Conservation (phyloP, 2,329 filamentous ascomycete genomes). For the Monosporascus sp. region DNA sequence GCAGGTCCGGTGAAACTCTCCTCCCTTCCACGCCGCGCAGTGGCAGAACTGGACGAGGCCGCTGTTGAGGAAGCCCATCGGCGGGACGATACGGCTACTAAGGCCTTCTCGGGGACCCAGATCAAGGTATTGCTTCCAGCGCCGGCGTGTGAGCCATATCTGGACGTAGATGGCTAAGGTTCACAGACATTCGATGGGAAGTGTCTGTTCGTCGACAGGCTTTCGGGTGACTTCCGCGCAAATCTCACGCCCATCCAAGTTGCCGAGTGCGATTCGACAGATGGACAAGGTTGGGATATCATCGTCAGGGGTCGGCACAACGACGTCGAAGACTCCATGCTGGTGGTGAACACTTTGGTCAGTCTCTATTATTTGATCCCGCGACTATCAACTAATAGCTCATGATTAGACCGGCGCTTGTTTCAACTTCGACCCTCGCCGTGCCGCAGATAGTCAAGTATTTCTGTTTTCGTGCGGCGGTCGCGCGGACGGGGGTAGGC, state of each 20-base stretch:
- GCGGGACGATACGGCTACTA: constrained; percentile 35
- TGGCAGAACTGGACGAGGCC: constrained; percentile 30
- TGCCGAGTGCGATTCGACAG: constrained; percentile 33
- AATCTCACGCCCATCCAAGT: constrained; percentile 39
- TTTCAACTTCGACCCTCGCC: constrained; percentile 51
- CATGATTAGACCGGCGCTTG: constrained; percentile 45
- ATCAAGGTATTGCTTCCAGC: constrained; percentile 27
- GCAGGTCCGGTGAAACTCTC: constrained; percentile 16
- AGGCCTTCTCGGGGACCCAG: constrained; percentile 31
- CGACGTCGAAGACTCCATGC: constrained; percentile 36
- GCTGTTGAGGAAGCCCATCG: constrained; percentile 37
- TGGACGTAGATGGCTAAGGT: constrained; percentile 3
- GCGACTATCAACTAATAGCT: constrained; percentile 1
- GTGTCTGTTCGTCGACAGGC: constrained; percentile 36
- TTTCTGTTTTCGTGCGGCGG: constrained; percentile 54
- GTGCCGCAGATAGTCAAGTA: constrained; percentile 45
- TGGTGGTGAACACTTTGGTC: constrained; percentile 49
- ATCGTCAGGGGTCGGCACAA: constrained; percentile 45
- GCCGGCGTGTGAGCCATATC: too few species aligned
- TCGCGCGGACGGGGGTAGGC: constrained; percentile 44
- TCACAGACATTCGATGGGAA: constrained; percentile 32
- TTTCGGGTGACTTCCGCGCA: constrained; percentile 39
- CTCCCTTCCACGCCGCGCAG: constrained; percentile 13
- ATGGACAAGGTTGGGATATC: constrained; percentile 37
- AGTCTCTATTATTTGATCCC: constrained; percentile 5